A percentile compares a stretch with the other conserved stretches of the same genome.
Evolutionary conservation across 345 rosid species (phyloP).

Genomic region (Aquilaria yunnanensis): DNA sequence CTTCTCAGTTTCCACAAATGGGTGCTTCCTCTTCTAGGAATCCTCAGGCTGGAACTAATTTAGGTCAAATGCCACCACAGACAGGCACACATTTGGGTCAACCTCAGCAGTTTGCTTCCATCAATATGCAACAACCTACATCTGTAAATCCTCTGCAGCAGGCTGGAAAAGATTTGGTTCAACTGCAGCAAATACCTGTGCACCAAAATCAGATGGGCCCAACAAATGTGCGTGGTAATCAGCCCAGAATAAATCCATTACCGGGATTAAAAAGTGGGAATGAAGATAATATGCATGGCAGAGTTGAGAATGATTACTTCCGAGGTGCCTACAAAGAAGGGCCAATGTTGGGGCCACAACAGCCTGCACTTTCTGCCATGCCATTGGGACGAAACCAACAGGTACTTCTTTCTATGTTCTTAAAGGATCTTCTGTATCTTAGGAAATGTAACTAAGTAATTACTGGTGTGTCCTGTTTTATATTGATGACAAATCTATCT

Average conservation of each 20-base stretch:
- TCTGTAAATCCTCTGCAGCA: conserved; percentile 44
- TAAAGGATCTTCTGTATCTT: not conserved
- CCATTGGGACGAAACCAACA: conserved; percentile 47
- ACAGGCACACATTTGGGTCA: conserved; percentile 39
- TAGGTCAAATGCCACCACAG: conserved; percentile 35
- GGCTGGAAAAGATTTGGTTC: conserved; percentile 41
- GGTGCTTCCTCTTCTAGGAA: conserved; percentile 50
- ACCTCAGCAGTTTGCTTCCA: conserved; percentile 51
- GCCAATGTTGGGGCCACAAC: conserved; percentile 42
- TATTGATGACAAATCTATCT: conserved; percentile 4
- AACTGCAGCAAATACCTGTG: conserved; percentile 52
- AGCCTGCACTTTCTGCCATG: conserved; percentile 49
- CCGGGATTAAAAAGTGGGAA: conserved; percentile 35
- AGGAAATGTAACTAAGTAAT: not conserved
- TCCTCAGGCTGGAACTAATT: conserved; percentile 37
- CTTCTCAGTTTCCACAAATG: conserved; percentile 49
- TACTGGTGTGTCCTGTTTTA: not conserved
- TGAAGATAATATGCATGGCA: conserved; percentile 52
- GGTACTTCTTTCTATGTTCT: conserved; percentile 14
- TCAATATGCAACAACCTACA: conserved; percentile 40
- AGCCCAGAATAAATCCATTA: conserved; percentile 39
- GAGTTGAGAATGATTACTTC: conserved; percentile 52
- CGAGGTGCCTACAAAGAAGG: conserved; percentile 48
- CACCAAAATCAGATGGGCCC: conserved; percentile 53
- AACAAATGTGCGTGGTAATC: conserved; percentile 40